These are phyloP conservation scores for Pleodorina starrii DNA, from an alignment of 139 green algal genomes.

Conservation along the genomic window DNA sequence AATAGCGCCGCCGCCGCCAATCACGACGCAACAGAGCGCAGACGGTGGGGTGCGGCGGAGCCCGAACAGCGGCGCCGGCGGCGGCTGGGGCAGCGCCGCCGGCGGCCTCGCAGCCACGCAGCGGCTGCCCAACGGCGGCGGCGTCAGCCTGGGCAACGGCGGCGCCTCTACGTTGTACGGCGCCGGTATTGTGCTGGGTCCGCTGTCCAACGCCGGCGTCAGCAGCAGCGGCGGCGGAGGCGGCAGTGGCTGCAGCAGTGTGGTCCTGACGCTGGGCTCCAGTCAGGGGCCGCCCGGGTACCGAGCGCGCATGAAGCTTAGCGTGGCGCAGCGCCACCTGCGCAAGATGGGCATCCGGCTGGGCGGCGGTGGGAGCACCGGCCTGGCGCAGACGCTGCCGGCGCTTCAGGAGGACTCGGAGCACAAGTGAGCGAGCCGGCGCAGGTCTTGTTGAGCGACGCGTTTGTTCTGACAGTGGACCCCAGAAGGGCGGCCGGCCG, in stretches of 20 bases:
- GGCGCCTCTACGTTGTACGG: neutral
- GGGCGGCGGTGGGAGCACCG: neutral
- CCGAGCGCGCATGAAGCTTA: neutral
- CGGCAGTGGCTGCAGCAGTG: neutral
- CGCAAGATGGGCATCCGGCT: conserved; percentile 18
- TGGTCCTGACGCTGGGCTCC: neutral
- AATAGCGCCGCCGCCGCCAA: conserved; percentile 11
- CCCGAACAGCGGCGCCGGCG: too few species aligned
- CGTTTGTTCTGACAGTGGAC: too few species aligned
- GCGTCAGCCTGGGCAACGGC: neutral
- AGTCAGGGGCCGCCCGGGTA: neutral
- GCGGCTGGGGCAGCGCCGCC: neutral
- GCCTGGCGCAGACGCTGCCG: conserved; percentile 12
- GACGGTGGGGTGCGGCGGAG: neutral
- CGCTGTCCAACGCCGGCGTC: neutral
- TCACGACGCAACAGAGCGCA: neutral
- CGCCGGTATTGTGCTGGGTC: neutral
- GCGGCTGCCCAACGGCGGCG: neutral
- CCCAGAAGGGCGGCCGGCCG: too few species aligned
- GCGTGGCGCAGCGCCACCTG: conserved; percentile 2
- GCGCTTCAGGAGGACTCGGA: conserved; percentile 26
- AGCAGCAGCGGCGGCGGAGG: neutral
- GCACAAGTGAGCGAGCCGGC: neutral
- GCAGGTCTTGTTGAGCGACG: too few species aligned
- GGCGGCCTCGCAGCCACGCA: neutral